These are phyloP conservation scores for Populus hybrid DNA, from an alignment of 441 rosid genomes.

Conservation along the genomic window DNA sequence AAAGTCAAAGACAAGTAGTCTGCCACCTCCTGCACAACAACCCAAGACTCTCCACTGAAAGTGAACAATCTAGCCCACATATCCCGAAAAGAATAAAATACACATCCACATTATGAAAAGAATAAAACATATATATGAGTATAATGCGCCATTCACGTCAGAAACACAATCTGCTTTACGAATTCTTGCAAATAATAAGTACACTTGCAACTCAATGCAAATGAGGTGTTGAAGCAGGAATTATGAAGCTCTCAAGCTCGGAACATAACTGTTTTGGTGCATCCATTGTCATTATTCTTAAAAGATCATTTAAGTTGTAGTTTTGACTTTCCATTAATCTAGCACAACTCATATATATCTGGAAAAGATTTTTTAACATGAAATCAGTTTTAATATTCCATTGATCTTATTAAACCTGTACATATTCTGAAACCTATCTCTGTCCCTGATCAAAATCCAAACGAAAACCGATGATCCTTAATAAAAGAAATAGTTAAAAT, in stretches of 20 bases:
- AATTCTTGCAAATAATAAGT: not conserved
- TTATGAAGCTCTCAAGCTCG: not conserved
- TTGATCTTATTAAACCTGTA: not conserved
- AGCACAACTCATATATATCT: not conserved
- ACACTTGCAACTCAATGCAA: not conserved
- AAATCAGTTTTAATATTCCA: not conserved
- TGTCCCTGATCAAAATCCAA: not conserved
- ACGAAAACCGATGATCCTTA: not conserved
- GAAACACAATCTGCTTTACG: not conserved
- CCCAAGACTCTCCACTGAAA: not conserved
- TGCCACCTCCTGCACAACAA: not conserved
- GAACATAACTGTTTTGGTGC: not conserved
- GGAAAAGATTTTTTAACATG: not conserved
- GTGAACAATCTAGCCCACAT: not conserved
- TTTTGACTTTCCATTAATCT: conserved; percentile 5
- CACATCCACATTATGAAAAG: not conserved
- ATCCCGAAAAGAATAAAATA: not conserved
- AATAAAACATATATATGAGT: no score
- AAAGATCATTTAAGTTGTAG: not conserved
- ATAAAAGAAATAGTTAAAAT: not conserved
- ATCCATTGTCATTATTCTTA: not conserved
- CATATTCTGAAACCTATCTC: not conserved
- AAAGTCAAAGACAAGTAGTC: not conserved
- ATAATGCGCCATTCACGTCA: not conserved
- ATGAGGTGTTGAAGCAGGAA: not conserved